A percentile compares a stretch with the other conserved stretches of the same genome.
Conservation (phyloP, 768 basidiomycete genomes). For the Fomitopsis pulvina region DNA sequence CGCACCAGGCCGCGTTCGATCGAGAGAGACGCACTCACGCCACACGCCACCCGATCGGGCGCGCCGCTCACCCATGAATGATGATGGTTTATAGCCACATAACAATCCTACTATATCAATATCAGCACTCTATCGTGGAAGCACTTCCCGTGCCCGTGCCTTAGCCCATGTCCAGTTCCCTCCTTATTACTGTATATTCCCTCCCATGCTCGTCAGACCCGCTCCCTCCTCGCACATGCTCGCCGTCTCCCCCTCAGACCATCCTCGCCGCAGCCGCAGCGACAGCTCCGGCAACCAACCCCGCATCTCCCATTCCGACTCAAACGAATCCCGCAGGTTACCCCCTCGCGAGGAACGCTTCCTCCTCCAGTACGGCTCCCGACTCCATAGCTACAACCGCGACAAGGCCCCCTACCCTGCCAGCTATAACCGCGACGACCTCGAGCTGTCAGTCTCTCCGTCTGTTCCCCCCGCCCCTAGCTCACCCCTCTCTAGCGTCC, state of each 20-base stretch:
- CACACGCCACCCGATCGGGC: too few relatives aligned
- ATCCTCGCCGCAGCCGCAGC: slow-evolving; percentile 14
- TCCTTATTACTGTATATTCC: too few relatives aligned
- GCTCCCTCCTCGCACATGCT: slow-evolving; percentile 10
- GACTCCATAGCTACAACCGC: slow-evolving; percentile 59
- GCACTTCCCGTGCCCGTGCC: too few relatives aligned
- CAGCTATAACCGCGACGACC: slow-evolving; percentile 58
- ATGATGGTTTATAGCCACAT: too few relatives aligned
- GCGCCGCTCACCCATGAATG: too few relatives aligned
- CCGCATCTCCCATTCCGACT: slow-evolving; percentile 8
- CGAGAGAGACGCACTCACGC: too few relatives aligned
- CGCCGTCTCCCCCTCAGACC: slow-evolving; percentile 4
- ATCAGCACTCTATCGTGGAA: too few relatives aligned
- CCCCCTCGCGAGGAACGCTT: slow-evolving; percentile 50
- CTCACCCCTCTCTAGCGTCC: slow-evolving; percentile 2
- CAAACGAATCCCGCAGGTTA: neutral
- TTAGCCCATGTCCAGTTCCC: too few relatives aligned
- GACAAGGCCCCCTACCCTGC: slow-evolving; percentile 80
- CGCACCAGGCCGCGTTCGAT: too few relatives aligned
- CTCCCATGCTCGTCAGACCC: neutral
- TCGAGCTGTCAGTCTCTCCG: slow-evolving; percentile 54
- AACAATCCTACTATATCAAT: too few relatives aligned
- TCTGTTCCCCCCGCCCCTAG: neutral
- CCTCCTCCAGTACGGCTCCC: slow-evolving; percentile 50
- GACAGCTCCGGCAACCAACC: slow-evolving; percentile 11